Evolutionary conservation across 306 rosid genomes (phyloP).

Genomic region (Lathyrus sativus): DNA sequence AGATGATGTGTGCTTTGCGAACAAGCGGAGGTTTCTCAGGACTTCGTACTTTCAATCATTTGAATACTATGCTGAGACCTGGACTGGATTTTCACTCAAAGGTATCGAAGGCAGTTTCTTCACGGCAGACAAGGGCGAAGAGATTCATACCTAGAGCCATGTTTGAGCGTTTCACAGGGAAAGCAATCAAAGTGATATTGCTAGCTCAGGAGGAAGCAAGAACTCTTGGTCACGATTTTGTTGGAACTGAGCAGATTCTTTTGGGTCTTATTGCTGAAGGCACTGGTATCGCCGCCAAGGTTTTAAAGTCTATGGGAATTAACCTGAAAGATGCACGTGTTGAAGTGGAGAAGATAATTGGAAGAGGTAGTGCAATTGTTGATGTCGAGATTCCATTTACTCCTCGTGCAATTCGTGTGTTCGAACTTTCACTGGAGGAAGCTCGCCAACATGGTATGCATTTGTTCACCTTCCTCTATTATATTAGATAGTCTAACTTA

Average conservation of each 20-base stretch:
- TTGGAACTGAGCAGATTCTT: conserved; percentile 98
- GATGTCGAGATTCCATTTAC: conserved; percentile 98
- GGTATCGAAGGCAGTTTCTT: conserved; percentile 55
- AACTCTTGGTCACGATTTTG: conserved; percentile 96
- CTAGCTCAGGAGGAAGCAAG: conserved; percentile 99
- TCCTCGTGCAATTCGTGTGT: conserved; percentile 98
- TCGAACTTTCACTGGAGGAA: conserved; percentile 97
- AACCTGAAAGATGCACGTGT: conserved; percentile 97
- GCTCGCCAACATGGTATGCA: conserved; percentile 93
- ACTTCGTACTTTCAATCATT: conserved; percentile 60
- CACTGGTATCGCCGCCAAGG: conserved; percentile 97
- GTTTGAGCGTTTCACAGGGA: conserved; percentile 98
- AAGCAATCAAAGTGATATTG: conserved; percentile 96
- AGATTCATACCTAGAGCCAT: conserved; percentile 80
- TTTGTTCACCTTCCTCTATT: conserved; percentile 6
- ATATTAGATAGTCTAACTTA: background rate
- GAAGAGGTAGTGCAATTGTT: conserved; percentile 98
- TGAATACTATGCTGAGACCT: conserved; percentile 63
- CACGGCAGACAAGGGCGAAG: conserved; percentile 58
- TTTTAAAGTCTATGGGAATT: conserved; percentile 94
- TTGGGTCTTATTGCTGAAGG: conserved; percentile 99
- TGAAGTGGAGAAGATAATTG: conserved; percentile 98
- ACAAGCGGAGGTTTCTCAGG: conserved; percentile 70
- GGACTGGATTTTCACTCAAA: conserved; percentile 59
- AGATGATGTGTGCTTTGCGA: conserved; percentile 58